Conservation (phyloP, 148 eudicot genomes). For the Nepenthes gracilis region DNA sequence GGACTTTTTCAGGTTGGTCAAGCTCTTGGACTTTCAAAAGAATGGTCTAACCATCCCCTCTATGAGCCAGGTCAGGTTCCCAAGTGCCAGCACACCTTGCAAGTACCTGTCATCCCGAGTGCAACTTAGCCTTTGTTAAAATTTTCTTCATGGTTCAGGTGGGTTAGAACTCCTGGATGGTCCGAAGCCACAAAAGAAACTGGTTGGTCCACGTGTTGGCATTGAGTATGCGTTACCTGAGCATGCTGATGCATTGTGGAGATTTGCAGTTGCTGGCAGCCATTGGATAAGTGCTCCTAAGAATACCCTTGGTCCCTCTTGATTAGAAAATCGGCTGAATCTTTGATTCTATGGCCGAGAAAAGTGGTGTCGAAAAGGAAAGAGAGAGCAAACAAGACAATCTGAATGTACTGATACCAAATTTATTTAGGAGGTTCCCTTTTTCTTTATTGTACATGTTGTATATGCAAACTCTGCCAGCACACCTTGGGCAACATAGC, state of each 20-base stretch:
- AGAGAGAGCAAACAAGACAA: no score
- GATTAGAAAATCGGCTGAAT: no score
- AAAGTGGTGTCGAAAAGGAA: no score
- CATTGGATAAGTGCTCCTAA: slow-evolving; percentile 93
- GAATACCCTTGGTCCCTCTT: slow-evolving; percentile 45
- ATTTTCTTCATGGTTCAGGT: slow-evolving; percentile 19
- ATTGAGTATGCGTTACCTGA: slow-evolving; percentile 78
- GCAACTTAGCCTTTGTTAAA: slow-evolving; percentile 1
- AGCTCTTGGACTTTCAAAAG: slow-evolving; percentile 83
- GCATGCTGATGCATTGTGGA: slow-evolving; percentile 78
- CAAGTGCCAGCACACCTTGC: neutral
- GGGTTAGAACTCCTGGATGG: slow-evolving; percentile 86
- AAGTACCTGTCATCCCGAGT: neutral
- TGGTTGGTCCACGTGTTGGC: slow-evolving; percentile 88
- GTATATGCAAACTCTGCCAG: no score
- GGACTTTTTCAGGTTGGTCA: slow-evolving; percentile 61
- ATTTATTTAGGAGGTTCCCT: no score
- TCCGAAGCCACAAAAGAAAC: slow-evolving; percentile 66
- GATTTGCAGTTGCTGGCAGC: slow-evolving; percentile 72
- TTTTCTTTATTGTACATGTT: no score
- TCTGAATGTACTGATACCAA: no score
- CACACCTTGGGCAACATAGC: no score
- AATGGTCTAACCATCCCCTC: slow-evolving; percentile 89
- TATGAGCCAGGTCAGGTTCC: slow-evolving; percentile 48
- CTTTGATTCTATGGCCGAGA: no score